A percentile compares a stretch with the other conserved stretches of the same genome.
These are phyloP conservation scores for Bipolaris cookei DNA, from an alignment of 2,329 filamentous ascomycete species.

Conservation along the genomic window DNA sequence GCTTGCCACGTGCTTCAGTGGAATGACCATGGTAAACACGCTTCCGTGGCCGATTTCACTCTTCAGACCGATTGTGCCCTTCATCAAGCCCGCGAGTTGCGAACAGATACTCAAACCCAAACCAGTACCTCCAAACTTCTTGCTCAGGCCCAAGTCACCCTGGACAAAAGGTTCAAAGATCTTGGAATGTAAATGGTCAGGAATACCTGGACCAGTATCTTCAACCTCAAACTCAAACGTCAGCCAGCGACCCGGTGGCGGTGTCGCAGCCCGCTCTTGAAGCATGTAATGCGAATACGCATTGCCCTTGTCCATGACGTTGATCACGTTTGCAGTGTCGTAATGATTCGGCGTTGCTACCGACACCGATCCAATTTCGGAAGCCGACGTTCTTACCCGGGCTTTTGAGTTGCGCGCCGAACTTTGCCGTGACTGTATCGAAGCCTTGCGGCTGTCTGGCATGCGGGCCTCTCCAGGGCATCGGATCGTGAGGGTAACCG, in stretches of 20 bases:
- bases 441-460: conserved; percentile 53
- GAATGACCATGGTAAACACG: conserved; percentile 82
- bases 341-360: conserved; percentile 36
- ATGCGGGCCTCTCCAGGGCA: conserved; percentile 67
- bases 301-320: conserved; percentile 49
- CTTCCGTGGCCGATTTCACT: conserved; percentile 78
- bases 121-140: conserved; percentile 88
- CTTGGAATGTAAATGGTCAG: conserved; percentile 74
- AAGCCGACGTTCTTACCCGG: conserved; percentile 39
- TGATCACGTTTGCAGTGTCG: conserved; percentile 55
- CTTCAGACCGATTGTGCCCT: conserved; percentile 72
- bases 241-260: conserved; percentile 69
- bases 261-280: conserved; percentile 46
- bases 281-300: conserved; percentile 46
- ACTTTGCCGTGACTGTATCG: conserved; percentile 52
- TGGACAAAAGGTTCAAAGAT: conserved; percentile 96
- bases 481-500: conserved; percentile 75
- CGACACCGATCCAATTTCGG: conserved; percentile 40
- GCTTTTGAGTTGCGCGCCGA: conserved; percentile 47
- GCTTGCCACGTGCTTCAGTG: conserved; percentile 76
- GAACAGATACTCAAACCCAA: conserved; percentile 88
- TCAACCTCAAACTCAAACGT: conserved; percentile 87
- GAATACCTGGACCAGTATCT: conserved; percentile 87
- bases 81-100: conserved; percentile 83
- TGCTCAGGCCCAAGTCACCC: conserved; percentile 86